Conservation (phyloP, 148 eudicot genomes). For the Amaranthus palmeri region DNA sequence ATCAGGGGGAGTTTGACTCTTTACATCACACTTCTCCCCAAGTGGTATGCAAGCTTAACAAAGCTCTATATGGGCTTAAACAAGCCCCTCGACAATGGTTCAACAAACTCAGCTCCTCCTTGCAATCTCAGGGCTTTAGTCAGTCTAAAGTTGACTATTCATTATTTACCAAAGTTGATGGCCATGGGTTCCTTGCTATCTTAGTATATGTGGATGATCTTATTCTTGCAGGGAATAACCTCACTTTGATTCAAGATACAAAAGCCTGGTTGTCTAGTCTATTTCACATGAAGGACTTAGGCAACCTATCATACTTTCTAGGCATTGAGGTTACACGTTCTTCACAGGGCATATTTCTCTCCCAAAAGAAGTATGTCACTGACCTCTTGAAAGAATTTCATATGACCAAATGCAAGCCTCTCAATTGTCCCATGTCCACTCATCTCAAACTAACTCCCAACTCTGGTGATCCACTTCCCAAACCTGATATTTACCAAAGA, state of each 20-base stretch:
- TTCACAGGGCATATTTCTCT: too few species aligned
- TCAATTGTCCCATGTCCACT: background rate
- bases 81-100: background rate
- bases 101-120: background rate
- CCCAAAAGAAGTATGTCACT: background rate
- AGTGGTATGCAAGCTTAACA: background rate
- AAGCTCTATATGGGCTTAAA: background rate
- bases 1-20: background rate
- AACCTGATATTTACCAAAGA: background rate
- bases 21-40: too few species aligned
- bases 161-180: background rate
- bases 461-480: background rate
- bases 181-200: background rate
- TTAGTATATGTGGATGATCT: background rate
- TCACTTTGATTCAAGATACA: accelerated
- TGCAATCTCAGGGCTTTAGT: background rate
- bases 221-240: background rate
- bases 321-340: background rate
- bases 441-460: background rate
- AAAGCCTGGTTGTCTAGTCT: background rate
- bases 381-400: background rate
- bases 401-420: background rate
- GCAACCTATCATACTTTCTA: background rate
- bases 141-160: background rate
- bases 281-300: background rate